Evolutionary conservation across 2,329 filamentous ascomycete species (phyloP).

Genomic region (Claviceps paspali): DNA sequence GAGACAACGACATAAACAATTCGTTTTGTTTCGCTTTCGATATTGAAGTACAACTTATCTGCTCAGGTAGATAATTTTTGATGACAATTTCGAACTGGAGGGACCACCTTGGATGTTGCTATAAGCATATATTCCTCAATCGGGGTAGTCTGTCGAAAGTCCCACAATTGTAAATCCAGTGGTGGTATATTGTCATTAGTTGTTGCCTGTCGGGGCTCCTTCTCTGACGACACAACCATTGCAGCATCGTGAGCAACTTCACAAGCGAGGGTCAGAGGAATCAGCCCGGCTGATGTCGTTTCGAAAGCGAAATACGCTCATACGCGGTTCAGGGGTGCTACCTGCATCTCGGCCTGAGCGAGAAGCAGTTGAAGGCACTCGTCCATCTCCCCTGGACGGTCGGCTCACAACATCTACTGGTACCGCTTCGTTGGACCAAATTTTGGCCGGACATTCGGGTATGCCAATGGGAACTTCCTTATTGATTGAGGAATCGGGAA

Average conservation of each 20-base stretch:
- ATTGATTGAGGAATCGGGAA: slow-evolving; percentile 75
- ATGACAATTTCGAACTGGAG: neutral
- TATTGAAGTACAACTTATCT: neutral
- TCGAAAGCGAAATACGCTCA: slow-evolving; percentile 39
- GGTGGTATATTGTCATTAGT: no score
- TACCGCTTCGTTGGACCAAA: slow-evolving; percentile 66
- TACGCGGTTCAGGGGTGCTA: slow-evolving; percentile 19
- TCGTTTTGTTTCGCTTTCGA: neutral
- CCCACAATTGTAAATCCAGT: neutral
- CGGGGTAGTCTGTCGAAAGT: slow-evolving; percentile 9
- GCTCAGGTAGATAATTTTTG: neutral
- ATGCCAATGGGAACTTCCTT: slow-evolving; percentile 68
- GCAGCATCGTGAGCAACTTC: neutral
- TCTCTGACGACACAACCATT: no score
- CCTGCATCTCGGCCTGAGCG: slow-evolving; percentile 17
- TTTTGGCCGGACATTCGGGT: slow-evolving; percentile 76
- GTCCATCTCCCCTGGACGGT: slow-evolving; percentile 80
- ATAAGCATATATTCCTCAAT: slow-evolving; percentile 10
- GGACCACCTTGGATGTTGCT: neutral
- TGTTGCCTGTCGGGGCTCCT: no score
- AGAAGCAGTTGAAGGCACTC: slow-evolving; percentile 35
- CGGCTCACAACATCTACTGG: slow-evolving; percentile 83
- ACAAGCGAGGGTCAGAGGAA: neutral
- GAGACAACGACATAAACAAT: no score
- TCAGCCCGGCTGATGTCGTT: slow-evolving; percentile 34